Percentiles rank a stretch among this genome's conserved stretches.
Conservation (phyloP, 2,329 filamentous ascomycete species). For the Ceratocystis cubensis region DNA sequence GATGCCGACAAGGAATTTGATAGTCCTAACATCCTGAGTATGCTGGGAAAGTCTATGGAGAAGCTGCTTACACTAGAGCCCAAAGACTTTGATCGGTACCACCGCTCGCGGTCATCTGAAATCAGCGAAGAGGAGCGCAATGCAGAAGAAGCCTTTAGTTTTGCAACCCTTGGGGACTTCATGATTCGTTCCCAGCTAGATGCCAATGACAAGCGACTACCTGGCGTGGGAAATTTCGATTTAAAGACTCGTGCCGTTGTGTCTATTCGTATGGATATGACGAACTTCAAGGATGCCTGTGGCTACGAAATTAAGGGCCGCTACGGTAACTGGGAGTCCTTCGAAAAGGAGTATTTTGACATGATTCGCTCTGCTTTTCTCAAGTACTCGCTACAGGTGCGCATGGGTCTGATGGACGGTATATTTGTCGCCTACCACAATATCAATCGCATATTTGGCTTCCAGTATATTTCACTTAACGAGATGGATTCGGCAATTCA, state of each 20-base stretch:
- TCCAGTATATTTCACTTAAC: conserved; percentile 76
- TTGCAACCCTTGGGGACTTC: conserved; percentile 73
- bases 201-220: conserved; percentile 71
- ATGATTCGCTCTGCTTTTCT: conserved; percentile 91
- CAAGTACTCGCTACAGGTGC: conserved; percentile 92
- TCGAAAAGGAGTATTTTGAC: conserved; percentile 89
- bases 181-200: conserved; percentile 93
- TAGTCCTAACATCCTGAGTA: conserved; percentile 70
- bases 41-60: conserved; percentile 92
- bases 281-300: conserved; percentile 56
- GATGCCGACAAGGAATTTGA: conserved; percentile 93
- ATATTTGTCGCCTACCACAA: conserved; percentile 98
- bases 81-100: conserved; percentile 75
- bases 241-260: conserved; percentile 89
- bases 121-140: conserved; percentile 60
- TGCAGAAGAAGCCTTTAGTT: conserved; percentile 71
- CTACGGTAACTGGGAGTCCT: conserved; percentile 76
- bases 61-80: conserved; percentile 78
- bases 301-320: conserved; percentile 76
- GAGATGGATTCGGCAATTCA: conserved; percentile 93
- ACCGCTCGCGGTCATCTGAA: conserved; percentile 52
- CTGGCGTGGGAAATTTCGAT: conserved; percentile 89
- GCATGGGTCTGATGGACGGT: conserved; percentile 96
- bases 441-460: conserved; percentile 86
- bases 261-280: conserved; percentile 76